phyloP scores from a whole-genome alignment of 108 stramenopile genomes.

The Cyclotella cryptica region DNA sequence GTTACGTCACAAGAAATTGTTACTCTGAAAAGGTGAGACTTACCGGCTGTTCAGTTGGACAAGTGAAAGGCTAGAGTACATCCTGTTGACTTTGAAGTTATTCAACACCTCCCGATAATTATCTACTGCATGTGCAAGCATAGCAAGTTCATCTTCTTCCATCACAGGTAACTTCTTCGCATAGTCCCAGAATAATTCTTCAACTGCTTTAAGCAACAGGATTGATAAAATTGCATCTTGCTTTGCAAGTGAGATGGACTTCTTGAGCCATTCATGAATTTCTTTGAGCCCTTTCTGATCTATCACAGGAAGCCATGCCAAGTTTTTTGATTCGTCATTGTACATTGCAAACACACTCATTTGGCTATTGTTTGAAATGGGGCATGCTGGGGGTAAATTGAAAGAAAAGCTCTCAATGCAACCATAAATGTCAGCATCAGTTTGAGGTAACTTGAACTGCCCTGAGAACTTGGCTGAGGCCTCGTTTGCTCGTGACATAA shows the following conservation, averaged over 20 bases:
- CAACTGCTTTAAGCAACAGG: constrained; percentile 18
- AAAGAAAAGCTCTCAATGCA: constrained; percentile 14
- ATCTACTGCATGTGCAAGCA: constrained; percentile 22
- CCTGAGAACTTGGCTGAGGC: constrained; percentile 23
- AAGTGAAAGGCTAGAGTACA: background rate
- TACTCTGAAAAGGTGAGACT: background rate
- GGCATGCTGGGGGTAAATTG: constrained; percentile 7
- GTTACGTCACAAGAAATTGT: background rate
- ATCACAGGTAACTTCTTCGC: constrained; percentile 14
- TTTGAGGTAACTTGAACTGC: constrained; percentile 15
- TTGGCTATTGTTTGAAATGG: background rate
- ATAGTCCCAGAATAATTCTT: constrained; percentile 18
- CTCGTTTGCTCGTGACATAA: constrained; percentile 1
- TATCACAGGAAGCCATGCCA: constrained; percentile 22
- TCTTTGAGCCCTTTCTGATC: background rate
- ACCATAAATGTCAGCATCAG: constrained; percentile 15
- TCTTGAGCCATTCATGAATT: constrained; percentile 22
- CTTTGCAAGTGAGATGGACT: constrained; percentile 2
- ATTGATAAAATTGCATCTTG: constrained; percentile 15
- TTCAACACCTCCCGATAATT: constrained; percentile 30
- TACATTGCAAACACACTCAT: constrained; percentile 15
- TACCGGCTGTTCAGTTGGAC: constrained; percentile 12
- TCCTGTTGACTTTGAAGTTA: background rate
- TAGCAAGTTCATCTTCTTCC: constrained; percentile 13
- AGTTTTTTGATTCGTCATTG: constrained; percentile 11